Evolutionary conservation across 192 early-diverging fungal genomes (phyloP).

Genomic region (Backusella westeae): DNA sequence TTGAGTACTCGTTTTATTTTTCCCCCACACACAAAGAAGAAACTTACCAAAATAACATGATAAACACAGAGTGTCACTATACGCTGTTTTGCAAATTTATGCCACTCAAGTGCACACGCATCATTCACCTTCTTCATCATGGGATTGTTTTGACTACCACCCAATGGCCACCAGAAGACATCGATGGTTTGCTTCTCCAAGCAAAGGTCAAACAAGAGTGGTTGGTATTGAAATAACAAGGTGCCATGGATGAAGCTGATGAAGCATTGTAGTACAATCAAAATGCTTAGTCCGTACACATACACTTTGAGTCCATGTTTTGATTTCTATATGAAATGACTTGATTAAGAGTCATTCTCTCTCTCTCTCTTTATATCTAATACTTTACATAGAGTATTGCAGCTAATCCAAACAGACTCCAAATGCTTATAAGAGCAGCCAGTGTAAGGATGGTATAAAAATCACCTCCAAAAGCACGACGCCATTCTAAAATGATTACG

Average conservation of each 20-base stretch:
- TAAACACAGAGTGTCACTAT: background rate
- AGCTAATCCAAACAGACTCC: background rate
- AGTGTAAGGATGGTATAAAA: background rate
- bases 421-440: background rate
- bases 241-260: background rate
- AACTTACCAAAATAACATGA: background rate
- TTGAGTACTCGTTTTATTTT: background rate
- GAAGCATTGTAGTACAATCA: background rate
- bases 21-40: background rate
- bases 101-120: background rate
- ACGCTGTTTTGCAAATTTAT: background rate
- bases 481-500: background rate
- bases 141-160: background rate
- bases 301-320: background rate
- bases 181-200: background rate
- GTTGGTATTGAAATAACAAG: background rate
- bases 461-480: background rate
- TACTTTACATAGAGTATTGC: background rate
- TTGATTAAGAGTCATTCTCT: too few species aligned
- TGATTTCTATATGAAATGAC: background rate
- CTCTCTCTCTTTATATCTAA: background rate
- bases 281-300: background rate
- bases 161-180: background rate
- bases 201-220: background rate
- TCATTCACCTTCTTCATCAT: background rate